phyloP scores from a whole-genome alignment of 2,329 filamentous ascomycete species.

The Coleophoma crateriformis region DNA sequence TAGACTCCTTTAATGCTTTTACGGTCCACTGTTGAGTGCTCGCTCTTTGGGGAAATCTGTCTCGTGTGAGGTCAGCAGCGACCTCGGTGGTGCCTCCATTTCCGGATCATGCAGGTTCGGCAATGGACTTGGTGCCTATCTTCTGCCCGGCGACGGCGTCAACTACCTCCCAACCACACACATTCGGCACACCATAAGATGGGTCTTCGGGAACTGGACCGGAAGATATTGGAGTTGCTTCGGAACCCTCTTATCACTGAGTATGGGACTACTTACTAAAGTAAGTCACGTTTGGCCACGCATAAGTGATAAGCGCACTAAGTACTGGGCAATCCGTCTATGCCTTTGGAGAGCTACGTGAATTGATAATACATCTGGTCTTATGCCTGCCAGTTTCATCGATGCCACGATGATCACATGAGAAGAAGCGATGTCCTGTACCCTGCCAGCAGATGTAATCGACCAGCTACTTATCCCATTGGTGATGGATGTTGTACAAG shows the following conservation, averaged over 20 bases:
- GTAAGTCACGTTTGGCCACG: not conserved
- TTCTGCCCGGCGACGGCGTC: no score
- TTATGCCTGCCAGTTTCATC: constrained; percentile 17
- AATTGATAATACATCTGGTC: constrained; percentile 20
- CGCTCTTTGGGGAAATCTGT: no score
- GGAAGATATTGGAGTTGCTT: no score
- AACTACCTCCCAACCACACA: no score
- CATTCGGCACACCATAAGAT: no score
- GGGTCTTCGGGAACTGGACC: no score
- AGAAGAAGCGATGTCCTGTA: constrained; percentile 18
- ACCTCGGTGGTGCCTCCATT: no score
- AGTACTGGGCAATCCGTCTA: constrained; percentile 25
- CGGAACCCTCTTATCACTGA: no score
- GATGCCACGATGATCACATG: constrained; percentile 10
- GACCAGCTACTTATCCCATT: constrained; percentile 9
- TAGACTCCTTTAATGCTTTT: not conserved
- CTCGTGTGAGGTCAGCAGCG: no score
- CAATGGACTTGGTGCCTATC: not conserved
- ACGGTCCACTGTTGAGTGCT: no score
- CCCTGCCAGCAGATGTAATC: constrained; percentile 17
- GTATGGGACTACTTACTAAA: no score
- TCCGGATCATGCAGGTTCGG: not conserved
- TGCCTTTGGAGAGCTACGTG: constrained; percentile 23
- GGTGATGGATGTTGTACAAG: constrained; percentile 1
- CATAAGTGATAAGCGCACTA: not conserved